Base-by-base conservation (phyloP, 1,284 basidiomycete genomes). In the Puccinia sorghi region DNA sequence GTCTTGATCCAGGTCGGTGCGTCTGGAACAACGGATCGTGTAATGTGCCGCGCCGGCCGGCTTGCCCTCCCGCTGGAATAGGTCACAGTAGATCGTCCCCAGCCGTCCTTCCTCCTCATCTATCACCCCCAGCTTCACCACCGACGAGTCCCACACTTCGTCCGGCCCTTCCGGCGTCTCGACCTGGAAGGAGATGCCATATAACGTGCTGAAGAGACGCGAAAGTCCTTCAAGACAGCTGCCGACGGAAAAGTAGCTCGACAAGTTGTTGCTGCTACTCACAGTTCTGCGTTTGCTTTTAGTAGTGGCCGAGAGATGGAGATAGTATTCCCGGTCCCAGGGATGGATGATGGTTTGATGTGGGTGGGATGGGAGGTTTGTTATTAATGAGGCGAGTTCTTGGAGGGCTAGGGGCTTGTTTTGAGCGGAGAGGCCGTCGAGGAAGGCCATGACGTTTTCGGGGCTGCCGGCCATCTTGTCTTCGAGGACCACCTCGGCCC, bases 401-500 rank as follows among this genome's bases (percentile, higher is more conserved):
- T 86, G 87, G 57, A 88, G 86, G 6, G 93, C 93, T 80, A 90
- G 88, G 0, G 92, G 90, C 61, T 87, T 87, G 41, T 93, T 94
- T 82, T 92, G 90, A 64, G 89, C 87, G 82, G 93, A 88, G 64
- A 94, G 86, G 12, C n/a, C 52, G 52, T 56, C 27, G 25, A 39
- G 48, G 69, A 77, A 64, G 71, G 80, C 80, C 79, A 75, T 37
- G 79, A 74, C 69, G 43, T 43, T 32, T 12, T 72, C 54, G 32
- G 93, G 93, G 56, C 89, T 91, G 85, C 91, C 93, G 5, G 93
- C 94, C 94, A 97, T 97, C 86, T 96, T 97, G 85, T 97, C 94
- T 41, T 89, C 88, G 8, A 97, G 87, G 0, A 90, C 89, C 87
- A 96, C 91, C 80, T 92, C 89, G 0, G 90, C 92, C 86, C 89